Evolutionary conservation across 2,329 filamentous ascomycete genomes (phyloP).

Genomic region (Orbilia oligospora): DNA sequence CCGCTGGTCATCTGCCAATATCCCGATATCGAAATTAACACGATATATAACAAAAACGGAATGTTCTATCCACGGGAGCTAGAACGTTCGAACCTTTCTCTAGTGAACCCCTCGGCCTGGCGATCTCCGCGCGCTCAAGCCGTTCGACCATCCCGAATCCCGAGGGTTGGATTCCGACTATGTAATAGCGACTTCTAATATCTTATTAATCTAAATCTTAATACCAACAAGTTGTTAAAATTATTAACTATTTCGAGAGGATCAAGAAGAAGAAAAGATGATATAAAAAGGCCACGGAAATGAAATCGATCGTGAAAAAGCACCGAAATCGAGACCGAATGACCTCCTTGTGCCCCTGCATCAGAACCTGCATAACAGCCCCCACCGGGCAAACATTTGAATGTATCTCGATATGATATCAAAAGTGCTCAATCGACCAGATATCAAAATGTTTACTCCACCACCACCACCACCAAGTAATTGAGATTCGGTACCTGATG

Average conservation of each 20-base stretch:
- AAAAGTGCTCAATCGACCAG: constrained; percentile 31
- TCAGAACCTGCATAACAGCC: constrained; percentile 32
- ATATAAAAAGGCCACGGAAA: constrained; percentile 11
- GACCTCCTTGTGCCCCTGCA: constrained; percentile 37
- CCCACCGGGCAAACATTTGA: constrained; percentile 19
- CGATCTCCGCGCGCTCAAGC: constrained; percentile 35
- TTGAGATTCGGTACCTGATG: neutral
- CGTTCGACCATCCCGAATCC: constrained; percentile 25
- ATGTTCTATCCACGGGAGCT: constrained; percentile 15
- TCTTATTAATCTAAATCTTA: neutral
- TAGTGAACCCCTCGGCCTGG: constrained; percentile 3
- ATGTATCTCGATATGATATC: constrained; percentile 8
- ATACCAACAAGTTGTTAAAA: neutral
- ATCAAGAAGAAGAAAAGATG: constrained; percentile 8
- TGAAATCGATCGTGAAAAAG: constrained; percentile 21
- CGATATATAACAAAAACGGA: neutral
- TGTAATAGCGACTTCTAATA: constrained; percentile 27
- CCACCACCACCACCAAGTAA: neutral
- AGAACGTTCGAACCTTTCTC: constrained; percentile 25
- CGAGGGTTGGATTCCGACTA: constrained; percentile 11
- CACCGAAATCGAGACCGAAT: constrained; percentile 48
- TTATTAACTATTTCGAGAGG: neutral
- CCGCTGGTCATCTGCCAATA: constrained; percentile 46
- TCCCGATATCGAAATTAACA: constrained; percentile 46
- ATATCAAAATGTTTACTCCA: neutral